Percentiles rank a stretch among this genome's conserved stretches.
Evolutionary conservation across 140 eudicot genomes (phyloP).

Genomic region (Flaveria floridana): DNA sequence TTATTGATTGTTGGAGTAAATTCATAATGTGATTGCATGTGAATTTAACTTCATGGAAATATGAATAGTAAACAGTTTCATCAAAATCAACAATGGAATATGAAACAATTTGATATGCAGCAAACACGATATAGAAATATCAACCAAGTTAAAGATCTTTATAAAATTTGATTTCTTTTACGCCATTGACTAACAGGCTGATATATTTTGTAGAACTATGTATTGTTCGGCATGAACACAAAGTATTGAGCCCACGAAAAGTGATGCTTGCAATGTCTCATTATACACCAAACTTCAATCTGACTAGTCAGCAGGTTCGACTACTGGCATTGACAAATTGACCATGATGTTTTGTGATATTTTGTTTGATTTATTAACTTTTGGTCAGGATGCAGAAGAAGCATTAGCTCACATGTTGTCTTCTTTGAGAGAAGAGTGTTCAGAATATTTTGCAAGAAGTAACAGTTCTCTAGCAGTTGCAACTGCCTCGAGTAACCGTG

Average conservation of each 20-base stretch:
- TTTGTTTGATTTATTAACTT: conserved; percentile 23
- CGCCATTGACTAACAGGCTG: conserved; percentile 2
- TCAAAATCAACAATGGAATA: neutral
- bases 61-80: neutral
- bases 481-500: conserved; percentile 47
- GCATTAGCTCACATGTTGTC: conserved; percentile 77
- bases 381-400: conserved; percentile 93
- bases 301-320: conserved; percentile 75
- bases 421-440: conserved; percentile 82
- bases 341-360: neutral
- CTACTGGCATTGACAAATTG: neutral
- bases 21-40: neutral
- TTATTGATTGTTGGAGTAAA: conserved; percentile 15
- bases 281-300: conserved; percentile 62
- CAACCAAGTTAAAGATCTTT: neutral
- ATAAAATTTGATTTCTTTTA: neutral
- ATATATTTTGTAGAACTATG: conserved; percentile 52
- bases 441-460: conserved; percentile 47
- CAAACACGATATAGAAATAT: neutral
- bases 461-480: conserved; percentile 54
- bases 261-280: conserved; percentile 71
- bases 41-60: neutral
- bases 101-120: neutral
- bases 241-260: conserved; percentile 60
- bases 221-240: conserved; percentile 41